phyloP scores from a whole-genome alignment of 257 asterid species.

The Asclepias syriaca region DNA sequence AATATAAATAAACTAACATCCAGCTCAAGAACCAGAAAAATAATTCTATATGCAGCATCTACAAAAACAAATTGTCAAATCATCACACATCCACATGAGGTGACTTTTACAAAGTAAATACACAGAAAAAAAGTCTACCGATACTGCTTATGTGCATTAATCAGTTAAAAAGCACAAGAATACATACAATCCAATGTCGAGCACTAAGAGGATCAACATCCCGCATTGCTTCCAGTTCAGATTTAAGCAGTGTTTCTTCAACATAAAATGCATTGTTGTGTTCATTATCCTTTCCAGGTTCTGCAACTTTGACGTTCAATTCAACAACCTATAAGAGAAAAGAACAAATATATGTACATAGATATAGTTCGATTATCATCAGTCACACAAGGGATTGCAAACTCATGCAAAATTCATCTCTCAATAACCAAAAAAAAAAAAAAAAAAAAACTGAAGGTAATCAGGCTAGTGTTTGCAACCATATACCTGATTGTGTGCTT shows the following conservation, averaged over 20 bases:
- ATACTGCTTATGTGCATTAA: neutral
- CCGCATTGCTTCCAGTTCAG: conserved; percentile 90
- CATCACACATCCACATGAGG: neutral
- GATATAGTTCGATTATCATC: neutral
- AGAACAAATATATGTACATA: neutral
- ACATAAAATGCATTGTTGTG: conserved; percentile 94
- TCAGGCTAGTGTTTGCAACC: neutral
- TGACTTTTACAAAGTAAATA: neutral
- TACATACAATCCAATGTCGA: conserved; percentile 95
- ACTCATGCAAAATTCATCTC: neutral
- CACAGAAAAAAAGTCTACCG: neutral
- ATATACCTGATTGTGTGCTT: conserved; percentile 81
- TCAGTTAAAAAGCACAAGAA: neutral
- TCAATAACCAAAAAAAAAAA: neutral
- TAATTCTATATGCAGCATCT: neutral
- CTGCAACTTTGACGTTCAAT: conserved; percentile 87
- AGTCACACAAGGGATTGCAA: neutral
- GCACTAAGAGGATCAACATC: conserved; percentile 87
- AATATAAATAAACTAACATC: neutral
- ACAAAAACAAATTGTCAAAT: neutral
- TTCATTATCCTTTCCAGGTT: conserved; percentile 79
- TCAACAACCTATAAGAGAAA: conserved; percentile 65
- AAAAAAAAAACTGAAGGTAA: neutral
- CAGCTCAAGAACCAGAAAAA: neutral
- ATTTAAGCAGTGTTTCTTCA: conserved; percentile 77